phyloP scores from a whole-genome alignment of 1,284 basidiomycete genomes.

The Anthracocystis panici-leucophaei region DNA sequence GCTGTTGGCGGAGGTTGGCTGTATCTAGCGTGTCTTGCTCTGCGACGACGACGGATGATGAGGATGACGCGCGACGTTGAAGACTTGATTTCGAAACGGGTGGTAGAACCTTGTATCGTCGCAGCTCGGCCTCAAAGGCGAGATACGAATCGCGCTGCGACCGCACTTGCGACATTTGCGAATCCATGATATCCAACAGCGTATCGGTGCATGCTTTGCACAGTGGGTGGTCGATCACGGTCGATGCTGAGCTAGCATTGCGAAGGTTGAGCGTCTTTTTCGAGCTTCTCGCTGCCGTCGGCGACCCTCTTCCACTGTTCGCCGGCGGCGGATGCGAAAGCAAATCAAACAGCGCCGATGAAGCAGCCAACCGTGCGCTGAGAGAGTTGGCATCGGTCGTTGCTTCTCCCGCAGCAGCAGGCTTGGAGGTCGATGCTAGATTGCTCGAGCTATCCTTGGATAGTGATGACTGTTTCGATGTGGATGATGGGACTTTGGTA shows the following conservation, averaged over 20 bases:
- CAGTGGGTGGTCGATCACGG: slow-evolving; percentile 85
- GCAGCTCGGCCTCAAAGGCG: slow-evolving; percentile 57
- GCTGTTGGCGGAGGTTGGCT: slow-evolving; percentile 10
- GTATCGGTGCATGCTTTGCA: slow-evolving; percentile 93
- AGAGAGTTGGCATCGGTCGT: slow-evolving; percentile 38
- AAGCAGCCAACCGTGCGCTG: slow-evolving; percentile 31
- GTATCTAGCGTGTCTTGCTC: slow-evolving; percentile 18
- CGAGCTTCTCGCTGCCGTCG: slow-evolving; percentile 10
- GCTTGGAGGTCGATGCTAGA: neutral
- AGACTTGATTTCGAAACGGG: slow-evolving; percentile 1
- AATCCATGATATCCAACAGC: slow-evolving; percentile 80
- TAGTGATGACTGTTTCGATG: slow-evolving; percentile 1
- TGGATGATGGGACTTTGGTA: neutral
- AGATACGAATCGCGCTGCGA: slow-evolving; percentile 85
- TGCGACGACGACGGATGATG: slow-evolving; percentile 2
- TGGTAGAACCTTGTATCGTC: slow-evolving; percentile 42
- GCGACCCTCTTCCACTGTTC: neutral
- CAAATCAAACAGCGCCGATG: slow-evolving; percentile 41
- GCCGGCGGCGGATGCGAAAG: slow-evolving; percentile 35
- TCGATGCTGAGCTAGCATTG: neutral
- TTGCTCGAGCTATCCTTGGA: neutral
- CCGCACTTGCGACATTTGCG: slow-evolving; percentile 87
- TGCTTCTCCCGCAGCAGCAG: neutral
- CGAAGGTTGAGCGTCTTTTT: slow-evolving; percentile 18
- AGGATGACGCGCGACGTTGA: slow-evolving; percentile 15